phyloP scores from a whole-genome alignment of 2,329 filamentous ascomycete genomes.

The Verticillium klebahnii region DNA sequence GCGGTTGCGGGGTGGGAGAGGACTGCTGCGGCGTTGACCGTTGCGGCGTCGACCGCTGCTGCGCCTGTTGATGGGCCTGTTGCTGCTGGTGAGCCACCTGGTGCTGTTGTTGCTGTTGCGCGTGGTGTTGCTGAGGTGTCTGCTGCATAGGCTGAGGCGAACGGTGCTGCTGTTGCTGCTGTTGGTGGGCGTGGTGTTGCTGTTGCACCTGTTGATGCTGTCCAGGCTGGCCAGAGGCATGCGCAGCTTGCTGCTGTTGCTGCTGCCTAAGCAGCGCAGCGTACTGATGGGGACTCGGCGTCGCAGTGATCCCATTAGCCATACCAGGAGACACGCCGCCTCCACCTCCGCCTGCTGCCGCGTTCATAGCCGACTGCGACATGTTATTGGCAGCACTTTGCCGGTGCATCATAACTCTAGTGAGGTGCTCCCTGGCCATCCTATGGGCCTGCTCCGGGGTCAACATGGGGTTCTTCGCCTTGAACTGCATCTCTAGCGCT shows the following conservation, averaged over 20 bases:
- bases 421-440: constrained; percentile 46
- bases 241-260: constrained; percentile 42
- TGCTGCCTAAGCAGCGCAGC: constrained; percentile 54
- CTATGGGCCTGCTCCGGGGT: constrained; percentile 45
- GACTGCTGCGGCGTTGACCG: constrained; percentile 17
- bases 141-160: constrained; percentile 9
- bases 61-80: background rate
- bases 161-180: constrained; percentile 14
- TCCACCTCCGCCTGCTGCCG: constrained; percentile 44
- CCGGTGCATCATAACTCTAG: constrained; percentile 41
- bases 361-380: constrained; percentile 48
- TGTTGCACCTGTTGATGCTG: constrained; percentile 20
- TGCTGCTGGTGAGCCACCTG: constrained; percentile 2
- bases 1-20: constrained; percentile 21
- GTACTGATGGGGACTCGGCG: constrained; percentile 54
- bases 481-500: constrained; percentile 47
- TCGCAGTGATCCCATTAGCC: constrained; percentile 42
- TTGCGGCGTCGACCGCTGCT: constrained; percentile 7
- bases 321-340: constrained; percentile 29
- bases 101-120: constrained; percentile 8
- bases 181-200: constrained; percentile 20
- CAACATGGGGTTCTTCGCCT: constrained; percentile 45
- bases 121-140: constrained; percentile 10
- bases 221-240: constrained; percentile 20
- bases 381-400: constrained; percentile 26